These are phyloP conservation scores for Umbilicus rupestris DNA, from an alignment of 164 flowering plant genomes.

Conservation along the genomic window DNA sequence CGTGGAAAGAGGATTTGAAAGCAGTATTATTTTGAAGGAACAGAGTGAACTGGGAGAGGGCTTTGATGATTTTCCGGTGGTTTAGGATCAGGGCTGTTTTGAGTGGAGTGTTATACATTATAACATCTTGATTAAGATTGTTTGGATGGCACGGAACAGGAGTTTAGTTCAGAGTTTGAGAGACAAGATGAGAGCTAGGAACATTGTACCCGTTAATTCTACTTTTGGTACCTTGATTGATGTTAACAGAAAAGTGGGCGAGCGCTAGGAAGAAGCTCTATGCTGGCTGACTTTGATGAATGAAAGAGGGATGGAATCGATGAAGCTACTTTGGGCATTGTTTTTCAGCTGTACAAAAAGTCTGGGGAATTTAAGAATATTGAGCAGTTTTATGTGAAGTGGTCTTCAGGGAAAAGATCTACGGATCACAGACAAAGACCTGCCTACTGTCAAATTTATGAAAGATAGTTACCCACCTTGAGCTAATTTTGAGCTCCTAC, in stretches of 20 bases:
- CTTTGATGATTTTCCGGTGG: constrained; percentile 82
- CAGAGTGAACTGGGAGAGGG: constrained; percentile 70
- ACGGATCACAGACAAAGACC: constrained; percentile 13
- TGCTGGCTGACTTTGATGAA: constrained; percentile 66
- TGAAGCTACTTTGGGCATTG: constrained; percentile 83
- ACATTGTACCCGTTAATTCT: constrained; percentile 53
- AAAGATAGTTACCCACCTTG: constrained; percentile 12
- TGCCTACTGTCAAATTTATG: neutral
- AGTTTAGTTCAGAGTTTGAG: constrained; percentile 40
- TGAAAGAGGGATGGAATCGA: constrained; percentile 71
- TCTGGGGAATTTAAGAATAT: constrained; percentile 70
- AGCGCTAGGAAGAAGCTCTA: constrained; percentile 53
- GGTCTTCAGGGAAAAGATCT: constrained; percentile 39
- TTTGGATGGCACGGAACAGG: constrained; percentile 71
- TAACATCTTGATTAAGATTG: constrained; percentile 72
- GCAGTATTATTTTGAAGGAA: constrained; percentile 90
- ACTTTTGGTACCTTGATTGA: constrained; percentile 89
- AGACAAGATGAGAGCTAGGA: constrained; percentile 50
- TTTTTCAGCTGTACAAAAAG: constrained; percentile 69
- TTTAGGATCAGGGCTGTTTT: constrained; percentile 63
- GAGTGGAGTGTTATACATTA: constrained; percentile 91
- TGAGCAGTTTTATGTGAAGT: constrained; percentile 59
- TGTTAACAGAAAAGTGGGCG: constrained; percentile 85
- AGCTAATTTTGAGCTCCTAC: constrained; percentile 34
- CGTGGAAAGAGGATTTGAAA: constrained; percentile 61